Conservation (phyloP, 305 asterid species). For the Fraxinus albicans region DNA sequence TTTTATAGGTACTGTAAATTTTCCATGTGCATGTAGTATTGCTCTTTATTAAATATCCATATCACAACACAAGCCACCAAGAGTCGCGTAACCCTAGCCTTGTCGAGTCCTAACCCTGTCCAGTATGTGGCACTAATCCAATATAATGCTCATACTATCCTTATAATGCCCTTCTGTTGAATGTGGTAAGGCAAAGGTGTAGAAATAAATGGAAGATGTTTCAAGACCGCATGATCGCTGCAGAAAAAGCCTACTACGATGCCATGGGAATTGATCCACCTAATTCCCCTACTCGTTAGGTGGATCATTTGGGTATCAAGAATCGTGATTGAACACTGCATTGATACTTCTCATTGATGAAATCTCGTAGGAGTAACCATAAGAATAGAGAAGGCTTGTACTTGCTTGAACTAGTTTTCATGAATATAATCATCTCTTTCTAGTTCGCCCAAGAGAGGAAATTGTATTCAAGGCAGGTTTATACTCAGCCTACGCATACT, state of each 20-base stretch:
- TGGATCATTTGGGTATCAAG: not conserved
- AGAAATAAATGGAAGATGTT: slow-evolving; percentile 79
- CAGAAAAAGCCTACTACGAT: slow-evolving; percentile 64
- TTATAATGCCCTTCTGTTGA: not conserved
- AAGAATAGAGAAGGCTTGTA: not conserved
- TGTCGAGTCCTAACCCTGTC: not conserved
- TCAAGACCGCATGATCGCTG: slow-evolving; percentile 64
- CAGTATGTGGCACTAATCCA: not conserved
- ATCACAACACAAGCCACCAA: not conserved
- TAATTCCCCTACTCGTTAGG: slow-evolving; percentile 50
- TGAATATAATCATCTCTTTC: not conserved
- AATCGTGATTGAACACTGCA: not conserved
- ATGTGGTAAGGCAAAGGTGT: slow-evolving; percentile 84
- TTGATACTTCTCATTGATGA: not conserved
- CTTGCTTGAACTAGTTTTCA: not conserved
- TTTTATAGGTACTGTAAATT: no score
- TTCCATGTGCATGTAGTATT: no score
- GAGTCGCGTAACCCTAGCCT: not conserved
- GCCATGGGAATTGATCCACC: slow-evolving; percentile 73
- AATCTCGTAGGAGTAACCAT: not conserved
- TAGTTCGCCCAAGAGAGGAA: not conserved
- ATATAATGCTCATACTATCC: not conserved
- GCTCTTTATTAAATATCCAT: not conserved
- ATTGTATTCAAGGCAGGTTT: not conserved
- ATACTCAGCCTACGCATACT: not conserved